These are phyloP conservation scores for Westerdykella ornata DNA, from an alignment of 2,329 filamentous ascomycete species.

Conservation along the genomic window DNA sequence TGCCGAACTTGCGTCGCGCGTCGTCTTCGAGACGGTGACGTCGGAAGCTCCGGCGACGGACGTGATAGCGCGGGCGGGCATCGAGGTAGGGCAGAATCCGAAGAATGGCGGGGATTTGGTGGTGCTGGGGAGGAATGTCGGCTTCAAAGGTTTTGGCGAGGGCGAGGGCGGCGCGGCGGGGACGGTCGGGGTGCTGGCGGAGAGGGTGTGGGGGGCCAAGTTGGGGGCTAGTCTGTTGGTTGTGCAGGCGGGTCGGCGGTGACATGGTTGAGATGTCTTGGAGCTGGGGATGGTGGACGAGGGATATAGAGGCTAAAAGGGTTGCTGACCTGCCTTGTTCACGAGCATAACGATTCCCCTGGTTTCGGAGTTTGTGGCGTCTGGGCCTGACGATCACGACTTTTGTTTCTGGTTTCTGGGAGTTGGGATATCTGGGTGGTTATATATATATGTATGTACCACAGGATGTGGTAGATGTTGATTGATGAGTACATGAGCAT, in stretches of 20 bases:
- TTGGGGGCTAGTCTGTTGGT: constrained; percentile 64
- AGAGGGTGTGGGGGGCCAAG: constrained; percentile 52
- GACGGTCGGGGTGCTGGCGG: constrained; percentile 55
- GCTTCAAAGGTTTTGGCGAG: constrained; percentile 20
- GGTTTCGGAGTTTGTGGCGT: no score
- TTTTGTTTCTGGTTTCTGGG: no score
- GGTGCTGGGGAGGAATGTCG: constrained; percentile 53
- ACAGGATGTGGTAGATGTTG: no score
- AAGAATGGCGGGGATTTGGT: constrained; percentile 66
- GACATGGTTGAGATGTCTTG: not conserved
- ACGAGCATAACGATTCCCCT: no score
- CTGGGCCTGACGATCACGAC: no score
- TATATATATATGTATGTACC: no score
- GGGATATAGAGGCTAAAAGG: no score
- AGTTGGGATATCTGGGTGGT: no score
- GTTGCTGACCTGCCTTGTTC: no score
- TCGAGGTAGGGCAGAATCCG: constrained; percentile 54
- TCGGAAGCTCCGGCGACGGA: constrained; percentile 35
- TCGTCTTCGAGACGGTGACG: constrained; percentile 51
- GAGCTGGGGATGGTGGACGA: not conserved
- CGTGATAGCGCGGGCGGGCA: constrained; percentile 49
- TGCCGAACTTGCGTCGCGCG: constrained; percentile 45
- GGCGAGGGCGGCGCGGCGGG: constrained; percentile 20
- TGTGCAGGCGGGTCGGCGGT: constrained; percentile 51
- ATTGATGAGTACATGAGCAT: no score